Conservation (phyloP, 2,329 filamentous ascomycete genomes). For the Microsporum ferrugineum region DNA sequence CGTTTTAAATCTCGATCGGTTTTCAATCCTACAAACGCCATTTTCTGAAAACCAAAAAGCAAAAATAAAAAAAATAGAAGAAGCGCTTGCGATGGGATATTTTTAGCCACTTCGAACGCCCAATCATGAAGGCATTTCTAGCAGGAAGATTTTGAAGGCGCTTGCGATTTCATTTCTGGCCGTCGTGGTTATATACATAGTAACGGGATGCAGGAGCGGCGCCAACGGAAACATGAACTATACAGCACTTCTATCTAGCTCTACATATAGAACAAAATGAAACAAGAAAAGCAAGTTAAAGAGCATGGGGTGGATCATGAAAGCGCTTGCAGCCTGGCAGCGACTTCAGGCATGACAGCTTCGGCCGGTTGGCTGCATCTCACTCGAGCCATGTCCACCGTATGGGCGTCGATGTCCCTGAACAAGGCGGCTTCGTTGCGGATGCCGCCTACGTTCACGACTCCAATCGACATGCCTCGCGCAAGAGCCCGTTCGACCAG, state of each 20-base stretch:
- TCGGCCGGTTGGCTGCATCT: slow-evolving; percentile 35
- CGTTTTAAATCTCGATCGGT: neutral
- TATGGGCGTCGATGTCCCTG: slow-evolving; percentile 18
- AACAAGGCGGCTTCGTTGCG: slow-evolving; percentile 37
- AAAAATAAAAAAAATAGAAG: no score
- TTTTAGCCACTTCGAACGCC: slow-evolving; percentile 1
- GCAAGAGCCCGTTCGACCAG: slow-evolving; percentile 74
- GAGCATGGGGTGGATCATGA: neutral
- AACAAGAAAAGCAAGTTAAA: neutral
- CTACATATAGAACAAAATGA: neutral
- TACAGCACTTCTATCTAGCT: neutral
- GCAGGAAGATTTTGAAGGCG: neutral
- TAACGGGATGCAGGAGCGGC: neutral
- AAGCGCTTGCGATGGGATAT: neutral
- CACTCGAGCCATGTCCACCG: slow-evolving; percentile 20
- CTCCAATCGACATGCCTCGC: slow-evolving; percentile 69
- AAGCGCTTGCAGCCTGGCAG: slow-evolving; percentile 17
- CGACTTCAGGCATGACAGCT: slow-evolving; percentile 32
- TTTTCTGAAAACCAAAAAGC: no score
- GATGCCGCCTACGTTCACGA: slow-evolving; percentile 60
- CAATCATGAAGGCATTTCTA: neutral
- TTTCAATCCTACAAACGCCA: no score
- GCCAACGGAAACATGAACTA: neutral
- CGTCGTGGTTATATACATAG: neutral
- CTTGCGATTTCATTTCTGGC: neutral